Conservation (phyloP, 148 eudicot genomes). For the Arbutus unedo region DNA sequence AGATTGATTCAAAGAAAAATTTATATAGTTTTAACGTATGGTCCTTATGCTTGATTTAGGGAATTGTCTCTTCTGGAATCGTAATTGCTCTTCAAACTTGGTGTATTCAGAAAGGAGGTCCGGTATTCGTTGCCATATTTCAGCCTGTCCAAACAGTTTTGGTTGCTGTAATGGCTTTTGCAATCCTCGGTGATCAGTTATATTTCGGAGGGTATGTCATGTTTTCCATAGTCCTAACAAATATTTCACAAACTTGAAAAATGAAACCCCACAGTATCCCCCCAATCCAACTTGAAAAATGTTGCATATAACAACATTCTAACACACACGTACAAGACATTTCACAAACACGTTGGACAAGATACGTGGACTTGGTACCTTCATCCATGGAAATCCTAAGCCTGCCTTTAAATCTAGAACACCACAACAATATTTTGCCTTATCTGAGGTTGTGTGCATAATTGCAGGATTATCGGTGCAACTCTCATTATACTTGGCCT, state of each 20-base stretch:
- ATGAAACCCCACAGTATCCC: too few species aligned
- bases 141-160: slow-evolving; percentile 82
- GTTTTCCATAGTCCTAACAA: background rate
- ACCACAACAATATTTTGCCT: background rate
- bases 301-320: too few species aligned
- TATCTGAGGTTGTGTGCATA: background rate
- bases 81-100: slow-evolving; percentile 78
- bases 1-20: too few species aligned
- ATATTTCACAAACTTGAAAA: too few species aligned
- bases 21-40: background rate
- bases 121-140: slow-evolving; percentile 72
- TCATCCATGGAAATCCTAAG: background rate
- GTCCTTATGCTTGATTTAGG: slow-evolving; percentile 27
- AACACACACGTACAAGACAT: too few species aligned
- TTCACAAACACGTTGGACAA: background rate
- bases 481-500: slow-evolving; percentile 55
- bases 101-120: slow-evolving; percentile 82
- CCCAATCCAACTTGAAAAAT: too few species aligned
- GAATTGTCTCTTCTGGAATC: slow-evolving; percentile 67
- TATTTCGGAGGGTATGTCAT: slow-evolving; percentile 67
- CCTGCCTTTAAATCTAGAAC: too few species aligned
- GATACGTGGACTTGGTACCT: background rate
- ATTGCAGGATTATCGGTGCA: slow-evolving; percentile 61
- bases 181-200: slow-evolving; percentile 65
- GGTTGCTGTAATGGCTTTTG: slow-evolving; percentile 64